phyloP scores from a whole-genome alignment of 179 eudicot genomes.

The Beta macrorhiza region DNA sequence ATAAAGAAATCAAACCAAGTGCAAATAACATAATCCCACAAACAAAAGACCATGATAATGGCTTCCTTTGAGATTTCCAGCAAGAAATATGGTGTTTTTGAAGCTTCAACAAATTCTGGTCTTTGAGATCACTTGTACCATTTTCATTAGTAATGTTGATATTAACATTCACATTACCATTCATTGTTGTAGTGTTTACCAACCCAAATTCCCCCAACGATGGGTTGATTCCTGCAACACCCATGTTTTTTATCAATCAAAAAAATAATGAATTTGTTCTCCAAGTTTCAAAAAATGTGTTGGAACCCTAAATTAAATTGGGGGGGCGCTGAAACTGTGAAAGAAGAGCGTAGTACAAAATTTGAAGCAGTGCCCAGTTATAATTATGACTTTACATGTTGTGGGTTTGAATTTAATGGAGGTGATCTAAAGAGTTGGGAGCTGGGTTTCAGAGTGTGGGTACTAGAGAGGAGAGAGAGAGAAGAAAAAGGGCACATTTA shows the following conservation, averaged over 20 bases:
- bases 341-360: not conserved
- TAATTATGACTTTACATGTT: not conserved
- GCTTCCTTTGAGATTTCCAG: conserved; percentile 48
- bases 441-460: conserved; percentile 5
- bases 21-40: conserved; percentile 81
- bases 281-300: not conserved
- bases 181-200: conserved; percentile 23
- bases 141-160: not conserved
- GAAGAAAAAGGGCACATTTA: conserved; percentile 10
- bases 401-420: conserved; percentile 26
- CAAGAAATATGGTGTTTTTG: conserved; percentile 34
- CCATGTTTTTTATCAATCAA: not conserved
- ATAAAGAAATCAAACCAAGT: conserved; percentile 78
- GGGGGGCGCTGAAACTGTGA: conserved; percentile 15
- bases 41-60: conserved; percentile 60
- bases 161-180: conserved; percentile 19
- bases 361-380: conserved; percentile 7
- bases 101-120: conserved; percentile 18
- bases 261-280: not conserved
- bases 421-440: conserved; percentile 20
- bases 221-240: conserved; percentile 7
- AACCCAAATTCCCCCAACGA: conserved; percentile 6
- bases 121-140: conserved; percentile 17
- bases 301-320: conserved; percentile 16
- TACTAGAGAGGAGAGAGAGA: not conserved